Evolutionary conservation across 2,329 filamentous ascomycete genomes (phyloP), one percentile per base, ranked within the genome.

Genomic region (Kalaharituber pfeilii): DNA sequence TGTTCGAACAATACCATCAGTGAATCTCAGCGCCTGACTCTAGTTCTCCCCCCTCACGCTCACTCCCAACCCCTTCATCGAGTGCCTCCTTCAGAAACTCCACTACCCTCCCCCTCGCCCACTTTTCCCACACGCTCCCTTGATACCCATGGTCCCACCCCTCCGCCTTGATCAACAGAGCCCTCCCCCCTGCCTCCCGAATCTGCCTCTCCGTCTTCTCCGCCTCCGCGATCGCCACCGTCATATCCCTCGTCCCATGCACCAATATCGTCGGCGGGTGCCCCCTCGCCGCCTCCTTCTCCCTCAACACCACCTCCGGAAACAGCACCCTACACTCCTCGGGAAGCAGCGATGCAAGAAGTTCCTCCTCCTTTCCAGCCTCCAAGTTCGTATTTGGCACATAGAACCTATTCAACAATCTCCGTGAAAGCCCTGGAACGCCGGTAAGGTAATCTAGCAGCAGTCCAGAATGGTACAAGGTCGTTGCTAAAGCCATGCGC

Each of bases 361-460:
- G 9, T n/a, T 9, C 9, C 9, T 36, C 30, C n/a, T 36, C 30
- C n/a, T 9, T 9, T 36, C 9, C 9, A n/a, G 30, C 30, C 9
- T 9, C 30, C 9, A 9, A 9, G 30, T 9, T n/a, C 30, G n/a
- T 36, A 36, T n/a, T 9, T 36, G 30, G 30, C n/a, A n/a, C n/a
- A 36, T 9, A 36, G 30, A 9, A 36, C 30, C n/a, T 36, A 9
- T 36, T n/a, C 9, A 36, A n/a, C 9, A 36, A n/a, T 9, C 9
- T 9, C 9, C 9, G 9, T 9, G 30, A 36, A 9, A 57, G 55
- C 1, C 53, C 55, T 50, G 54, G 52, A 20, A 54, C 27, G 15
- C 55, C 55, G 2, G 55, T 57, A 3, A 57, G 53, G 44, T 44
- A 55, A 27, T 57, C 55, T 20, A 57, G 39, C 30, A 54, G 52